Conservation (phyloP, 1,139 yeast genomes). For the Suhomyces kunorum region DNA sequence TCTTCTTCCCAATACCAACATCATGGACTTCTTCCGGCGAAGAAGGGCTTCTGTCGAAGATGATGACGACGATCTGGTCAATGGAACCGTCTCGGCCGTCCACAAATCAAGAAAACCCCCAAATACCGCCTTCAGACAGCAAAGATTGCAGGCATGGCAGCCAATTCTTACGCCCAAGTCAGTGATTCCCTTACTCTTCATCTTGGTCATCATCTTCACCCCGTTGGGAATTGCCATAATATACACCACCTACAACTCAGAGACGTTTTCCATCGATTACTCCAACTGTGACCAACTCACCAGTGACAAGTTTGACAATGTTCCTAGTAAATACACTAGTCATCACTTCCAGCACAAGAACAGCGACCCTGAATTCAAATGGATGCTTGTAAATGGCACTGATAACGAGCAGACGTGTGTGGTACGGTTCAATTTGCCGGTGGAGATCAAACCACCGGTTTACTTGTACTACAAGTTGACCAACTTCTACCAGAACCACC, state of each 20-base stretch:
- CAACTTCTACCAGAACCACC: conserved; percentile 75
- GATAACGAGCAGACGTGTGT: conserved; percentile 47
- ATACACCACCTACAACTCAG: conserved; percentile 59
- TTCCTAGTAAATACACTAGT: conserved; percentile 54
- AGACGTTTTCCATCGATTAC: conserved; percentile 59
- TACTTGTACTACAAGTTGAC: conserved; percentile 70
- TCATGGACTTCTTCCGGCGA: conserved; percentile 44
- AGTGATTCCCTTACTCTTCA: conserved; percentile 65
- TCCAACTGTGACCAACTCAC: conserved; percentile 54
- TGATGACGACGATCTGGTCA: conserved; percentile 32
- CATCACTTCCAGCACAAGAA: conserved; percentile 55
- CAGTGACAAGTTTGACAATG: conserved; percentile 32
- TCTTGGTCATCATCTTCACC: conserved; percentile 66
- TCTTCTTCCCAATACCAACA: background rate
- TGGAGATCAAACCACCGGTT: conserved; percentile 58
- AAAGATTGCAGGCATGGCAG: conserved; percentile 72
- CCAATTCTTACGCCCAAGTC: conserved; percentile 76
- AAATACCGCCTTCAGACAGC: conserved; percentile 79
- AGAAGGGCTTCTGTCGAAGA: conserved; percentile 30
- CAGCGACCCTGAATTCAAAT: conserved; percentile 48
- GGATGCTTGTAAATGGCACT: conserved; percentile 49
- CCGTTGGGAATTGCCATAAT: conserved; percentile 74
- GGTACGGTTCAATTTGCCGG: conserved; percentile 60
- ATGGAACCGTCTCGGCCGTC: conserved; percentile 23
- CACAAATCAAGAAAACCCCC: conserved; percentile 65